Base-by-base conservation (phyloP, 1,284 basidiomycete species). In the Caloboletus firmus region DNA sequence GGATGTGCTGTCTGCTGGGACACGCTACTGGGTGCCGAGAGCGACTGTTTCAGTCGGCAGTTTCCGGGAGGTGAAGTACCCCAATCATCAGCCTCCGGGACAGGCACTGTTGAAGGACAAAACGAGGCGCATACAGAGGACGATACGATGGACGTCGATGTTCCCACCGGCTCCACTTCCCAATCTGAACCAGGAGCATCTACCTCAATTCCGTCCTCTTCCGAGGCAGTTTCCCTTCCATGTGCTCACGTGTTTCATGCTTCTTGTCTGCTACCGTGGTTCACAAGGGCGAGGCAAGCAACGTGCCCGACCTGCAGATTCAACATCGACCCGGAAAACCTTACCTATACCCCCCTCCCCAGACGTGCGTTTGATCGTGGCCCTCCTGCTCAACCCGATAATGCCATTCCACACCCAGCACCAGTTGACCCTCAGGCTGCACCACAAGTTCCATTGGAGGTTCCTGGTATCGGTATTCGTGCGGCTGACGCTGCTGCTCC, bases 261-360 rank as follows among this genome's bases (percentile, higher is more conserved):
- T 3, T 76, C 82, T 0, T 91, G 88, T 69, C 77, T 91, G 24
- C 66, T 87, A 3, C 89, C 89, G 0, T 91, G 89, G 89, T 91
- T 91, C 68, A 82, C 87, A 8, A 76, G 85, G 54, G 85, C 85
- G 12, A 78, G 76, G 43, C 86, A 87, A 59, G 90, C 89, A 28
- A 91, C 89, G 1, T 91, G 89, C 62, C 89, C 89, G 1, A 85
- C 86, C 0, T 91, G 89, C 70, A 75, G 89, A 56, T 91, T 91
- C 62, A 84, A 91, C 59, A 79, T 91, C 51, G 88, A 91, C 63
- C 89, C 88, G 0, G 83, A 89, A 49, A 84, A 84, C 49, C 66
- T 89, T 45, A 88, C 86, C 0, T 83, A 80, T 62, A 72, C 24
- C 5, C 24, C 17, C 70, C 68, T 5, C 56, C 45, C 63, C 20